These are phyloP conservation scores for Pulveroboletus sp. DNA, from an alignment of 1,284 basidiomycete genomes.

Conservation along the genomic window DNA sequence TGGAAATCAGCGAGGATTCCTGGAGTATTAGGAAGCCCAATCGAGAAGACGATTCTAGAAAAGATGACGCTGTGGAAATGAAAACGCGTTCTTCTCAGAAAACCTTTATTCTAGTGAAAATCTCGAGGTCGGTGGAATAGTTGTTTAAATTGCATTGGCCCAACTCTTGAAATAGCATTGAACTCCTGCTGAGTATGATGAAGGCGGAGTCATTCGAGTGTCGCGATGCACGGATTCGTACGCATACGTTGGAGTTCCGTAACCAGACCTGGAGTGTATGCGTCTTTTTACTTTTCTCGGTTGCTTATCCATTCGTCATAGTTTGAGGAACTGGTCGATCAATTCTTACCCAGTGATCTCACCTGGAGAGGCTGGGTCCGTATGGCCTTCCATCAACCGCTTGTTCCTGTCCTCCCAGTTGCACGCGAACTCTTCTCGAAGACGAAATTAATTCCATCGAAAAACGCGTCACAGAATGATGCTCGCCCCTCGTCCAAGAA, in stretches of 20 bases:
- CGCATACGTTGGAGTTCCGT: slow-evolving; percentile 75
- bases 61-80: slow-evolving; percentile 71
- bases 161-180: slow-evolving; percentile 47
- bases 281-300: slow-evolving; percentile 14
- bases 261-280: slow-evolving; percentile 88
- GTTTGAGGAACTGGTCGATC: slow-evolving; percentile 82
- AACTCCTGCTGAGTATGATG: slow-evolving; percentile 67
- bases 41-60: slow-evolving; percentile 32
- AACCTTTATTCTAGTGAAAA: slow-evolving; percentile 81
- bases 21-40: slow-evolving; percentile 22
- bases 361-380: slow-evolving; percentile 82
- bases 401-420: slow-evolving; percentile 72
- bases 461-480: slow-evolving; percentile 41
- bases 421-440: slow-evolving; percentile 74
- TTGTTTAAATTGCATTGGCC: slow-evolving; percentile 15
- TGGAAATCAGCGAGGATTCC: slow-evolving; percentile 28
- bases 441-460: slow-evolving; percentile 65
- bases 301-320: slow-evolving; percentile 31
- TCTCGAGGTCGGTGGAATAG: slow-evolving; percentile 61
- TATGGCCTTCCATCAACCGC: slow-evolving; percentile 75
- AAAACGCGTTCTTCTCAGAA: slow-evolving; percentile 76
- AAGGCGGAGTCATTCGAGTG: slow-evolving; percentile 74
- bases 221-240: slow-evolving; percentile 71
- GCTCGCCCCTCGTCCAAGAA: slow-evolving; percentile 29
- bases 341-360: slow-evolving; percentile 75